Evolutionary conservation across 2,329 filamentous ascomycete genomes (phyloP), one percentile per base, ranked within the genome.

Genomic region (Septoria linicola): DNA sequence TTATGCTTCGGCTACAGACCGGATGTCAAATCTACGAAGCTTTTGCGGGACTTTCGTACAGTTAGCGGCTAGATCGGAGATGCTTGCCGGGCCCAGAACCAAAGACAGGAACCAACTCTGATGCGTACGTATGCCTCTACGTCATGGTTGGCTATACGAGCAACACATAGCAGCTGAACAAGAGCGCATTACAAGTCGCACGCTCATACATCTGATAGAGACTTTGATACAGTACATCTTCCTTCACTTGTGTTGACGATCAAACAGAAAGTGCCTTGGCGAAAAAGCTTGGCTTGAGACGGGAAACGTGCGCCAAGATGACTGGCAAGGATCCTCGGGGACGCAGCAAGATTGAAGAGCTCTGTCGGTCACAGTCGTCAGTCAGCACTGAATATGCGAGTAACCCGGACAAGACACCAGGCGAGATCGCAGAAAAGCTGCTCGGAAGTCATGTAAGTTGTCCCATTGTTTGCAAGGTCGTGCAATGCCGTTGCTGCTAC

Each of bases 361-460:
- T 60, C 3, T 64, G 63, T 46, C 36, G 48, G 6, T 57, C 55
- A n/a, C 31, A 50, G 6, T 34, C 57, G 14, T 60, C 63, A 13
- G 55, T 65, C 30, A 64, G 62, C 40, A 51, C 59, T 10, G 47
- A 54, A 25, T 65, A 64, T 51, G 55, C 61, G 3, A 51, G 58
- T 41, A 51, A 64, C 40, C 50, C 59, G 4, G 48, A 34, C 13
- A 58, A 61, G 39, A 57, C 63, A 16, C 60, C 61, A 3, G 62
- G 59, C 8, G 58, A 64, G 4, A 61, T 63, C 8, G 60, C 57
- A 2, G 52, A 63, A 13, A 41, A 61, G 39, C 43, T 66, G 19
- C 64, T 56, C 52, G 57, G 54, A 1, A 59, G 56, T 19, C 58
- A 63, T 55, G 58, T 56, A 35, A 49, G 55, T 37, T 13, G 11